A percentile compares a stretch with the other conserved stretches of the same genome.
These are phyloP conservation scores for Sugiyamaella sp. DNA, from an alignment of 1,139 yeast genomes.

Conservation along the genomic window DNA sequence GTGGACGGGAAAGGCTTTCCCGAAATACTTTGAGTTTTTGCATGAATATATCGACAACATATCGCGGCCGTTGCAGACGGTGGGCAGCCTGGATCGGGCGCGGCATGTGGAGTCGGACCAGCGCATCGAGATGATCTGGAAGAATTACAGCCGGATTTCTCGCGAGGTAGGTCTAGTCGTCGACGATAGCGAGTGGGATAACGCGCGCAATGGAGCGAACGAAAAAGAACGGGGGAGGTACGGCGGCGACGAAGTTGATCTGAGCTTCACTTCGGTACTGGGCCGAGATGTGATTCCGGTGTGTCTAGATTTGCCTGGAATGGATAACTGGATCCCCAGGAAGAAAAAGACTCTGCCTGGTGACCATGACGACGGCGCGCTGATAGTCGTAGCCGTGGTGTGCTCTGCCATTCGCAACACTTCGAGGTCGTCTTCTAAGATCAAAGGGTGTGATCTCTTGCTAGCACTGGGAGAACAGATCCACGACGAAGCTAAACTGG, in stretches of 20 bases:
- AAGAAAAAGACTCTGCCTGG: slow-evolving; percentile 35
- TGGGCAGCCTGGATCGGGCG: slow-evolving; percentile 37
- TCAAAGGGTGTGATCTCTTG: slow-evolving; percentile 75
- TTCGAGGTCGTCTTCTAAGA: slow-evolving; percentile 60
- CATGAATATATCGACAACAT: slow-evolving; percentile 64
- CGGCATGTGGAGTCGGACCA: slow-evolving; percentile 54
- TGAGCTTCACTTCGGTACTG: slow-evolving; percentile 7
- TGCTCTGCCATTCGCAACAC: slow-evolving; percentile 69
- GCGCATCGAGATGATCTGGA: slow-evolving; percentile 60
- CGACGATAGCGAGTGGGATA: background rate
- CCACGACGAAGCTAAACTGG: slow-evolving; percentile 82
- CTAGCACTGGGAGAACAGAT: slow-evolving; percentile 75
- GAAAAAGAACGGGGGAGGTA: slow-evolving; percentile 16
- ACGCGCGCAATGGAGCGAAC: slow-evolving; percentile 28
- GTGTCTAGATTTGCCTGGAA: slow-evolving; percentile 55
- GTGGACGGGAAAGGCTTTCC: slow-evolving; percentile 59
- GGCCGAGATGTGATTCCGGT: slow-evolving; percentile 41
- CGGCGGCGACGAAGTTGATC: slow-evolving; percentile 16
- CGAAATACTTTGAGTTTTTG: slow-evolving; percentile 71
- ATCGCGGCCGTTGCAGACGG: slow-evolving; percentile 36
- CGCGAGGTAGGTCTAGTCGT: slow-evolving; percentile 48
- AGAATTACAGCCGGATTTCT: slow-evolving; percentile 57
- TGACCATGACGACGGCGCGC: slow-evolving; percentile 51
- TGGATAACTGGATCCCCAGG: slow-evolving; percentile 37
- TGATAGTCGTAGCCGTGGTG: slow-evolving; percentile 65